These are phyloP conservation scores for Entomortierella chlamydospora DNA, from an alignment of 192 early-diverging fungal species.

Conservation along the genomic window DNA sequence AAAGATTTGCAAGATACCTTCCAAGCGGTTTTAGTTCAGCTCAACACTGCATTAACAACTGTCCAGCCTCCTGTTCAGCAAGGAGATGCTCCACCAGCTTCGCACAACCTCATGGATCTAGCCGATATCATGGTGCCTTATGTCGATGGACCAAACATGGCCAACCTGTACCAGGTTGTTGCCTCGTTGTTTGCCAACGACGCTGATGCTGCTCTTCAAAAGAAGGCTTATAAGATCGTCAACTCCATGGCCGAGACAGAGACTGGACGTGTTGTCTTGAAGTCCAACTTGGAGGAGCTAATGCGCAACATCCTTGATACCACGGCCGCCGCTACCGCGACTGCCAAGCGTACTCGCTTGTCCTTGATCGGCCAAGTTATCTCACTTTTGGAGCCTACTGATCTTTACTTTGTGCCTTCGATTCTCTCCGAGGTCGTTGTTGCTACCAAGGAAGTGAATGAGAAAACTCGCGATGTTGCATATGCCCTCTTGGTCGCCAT, in stretches of 20 bases:
- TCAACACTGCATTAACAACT: conserved; percentile 68
- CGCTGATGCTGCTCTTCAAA: conserved; percentile 83
- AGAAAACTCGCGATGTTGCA: conserved; percentile 84
- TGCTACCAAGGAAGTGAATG: conserved; percentile 92
- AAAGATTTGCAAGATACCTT: conserved; percentile 74
- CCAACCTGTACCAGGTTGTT: conserved; percentile 67
- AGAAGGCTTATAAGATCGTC: conserved; percentile 95
- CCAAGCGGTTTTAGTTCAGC: conserved; percentile 68
- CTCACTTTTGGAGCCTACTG: conserved; percentile 68
- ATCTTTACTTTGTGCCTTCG: conserved; percentile 89
- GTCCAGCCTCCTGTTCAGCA: conserved; percentile 57
- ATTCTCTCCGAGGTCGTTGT: conserved; percentile 93
- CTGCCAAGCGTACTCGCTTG: conserved; percentile 88
- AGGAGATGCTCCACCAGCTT: conserved; percentile 75
- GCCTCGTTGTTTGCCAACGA: conserved; percentile 68
- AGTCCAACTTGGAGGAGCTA: conserved; percentile 69
- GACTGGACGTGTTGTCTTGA: conserved; percentile 58
- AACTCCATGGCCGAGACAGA: conserved; percentile 64
- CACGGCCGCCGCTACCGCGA: conserved; percentile 67
- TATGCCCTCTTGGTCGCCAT: conserved; percentile 90
- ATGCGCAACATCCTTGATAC: conserved; percentile 77
- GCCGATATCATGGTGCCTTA: conserved; percentile 78
- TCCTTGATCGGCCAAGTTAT: conserved; percentile 73
- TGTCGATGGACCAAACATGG: conserved; percentile 75
- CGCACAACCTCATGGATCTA: conserved; percentile 92